Base-by-base conservation (phyloP, 2,329 filamentous ascomycete species). In the Cyphellophora attinorum region DNA sequence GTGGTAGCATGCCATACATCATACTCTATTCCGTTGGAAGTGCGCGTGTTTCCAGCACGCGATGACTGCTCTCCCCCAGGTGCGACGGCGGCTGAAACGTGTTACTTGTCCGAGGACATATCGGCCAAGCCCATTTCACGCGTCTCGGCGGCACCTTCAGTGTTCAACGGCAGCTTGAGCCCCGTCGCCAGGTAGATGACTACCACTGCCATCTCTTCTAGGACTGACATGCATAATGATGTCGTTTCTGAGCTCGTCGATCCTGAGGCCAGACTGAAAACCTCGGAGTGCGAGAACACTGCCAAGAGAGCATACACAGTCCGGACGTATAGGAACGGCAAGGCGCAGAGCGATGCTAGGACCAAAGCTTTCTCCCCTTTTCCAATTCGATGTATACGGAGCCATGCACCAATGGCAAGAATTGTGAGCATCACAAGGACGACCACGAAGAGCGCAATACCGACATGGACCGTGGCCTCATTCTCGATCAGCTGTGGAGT, bases 141-240 rank as follows among this genome's bases (percentile, higher is more conserved):
- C 14, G 3, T 27, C 11, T 27, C 23, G 11, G 23, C 23, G 23
- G 23, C 23, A n/a, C 23, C 3, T 27, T 11, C 23, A 8, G 34
- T 28, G 5, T 32, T 19, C 8, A 29, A 35, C 5, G 40, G 40
- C 15, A 49, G 33, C 19, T 44, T 46, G 11, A 53, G 28, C 14
- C 51, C 50, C 8, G 40, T 41, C 4, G 38, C 23, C n/a, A 51
- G 41, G 27, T 54, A 53, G 8, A 52, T 43, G 15, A 50, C 30
- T 16, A 55, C 51, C 15, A 55, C 44, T 3, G 51, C 12, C 27
- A 56, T 49, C 34, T 58, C 56, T 31, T 55, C 51, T 3, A 55
- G 8, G 1, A 52, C 38, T 21, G 47, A 46, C 53, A 56, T 56
- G 27, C 51, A 49, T 5, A 57, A 29, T 27, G 49, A 42, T 5